A percentile compares a stretch with the other conserved stretches of the same genome.
These are phyloP conservation scores for Suillus alpinus DNA, from an alignment of 768 basidiomycete genomes.

Conservation along the genomic window DNA sequence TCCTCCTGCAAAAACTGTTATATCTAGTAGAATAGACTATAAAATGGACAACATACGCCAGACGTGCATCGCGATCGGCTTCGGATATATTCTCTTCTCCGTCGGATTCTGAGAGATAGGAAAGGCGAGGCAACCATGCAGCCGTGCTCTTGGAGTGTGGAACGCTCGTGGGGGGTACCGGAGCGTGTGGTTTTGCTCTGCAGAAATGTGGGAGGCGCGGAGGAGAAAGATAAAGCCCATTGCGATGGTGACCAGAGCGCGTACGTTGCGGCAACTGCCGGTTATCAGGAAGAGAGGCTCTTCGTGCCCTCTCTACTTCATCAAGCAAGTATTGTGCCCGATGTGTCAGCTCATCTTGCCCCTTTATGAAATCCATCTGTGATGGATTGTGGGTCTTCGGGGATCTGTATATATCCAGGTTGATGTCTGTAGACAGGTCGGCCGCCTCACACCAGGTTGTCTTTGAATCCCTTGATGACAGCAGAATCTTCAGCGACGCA, in stretches of 20 bases:
- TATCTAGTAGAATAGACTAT: not conserved
- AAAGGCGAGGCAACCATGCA: slow-evolving; percentile 19
- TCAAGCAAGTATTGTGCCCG: slow-evolving; percentile 57
- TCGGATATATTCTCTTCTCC: slow-evolving; percentile 61
- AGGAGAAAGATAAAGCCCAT: slow-evolving; percentile 50
- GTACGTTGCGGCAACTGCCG: not conserved
- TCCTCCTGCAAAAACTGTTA: slow-evolving; percentile 37
- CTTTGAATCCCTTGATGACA: slow-evolving; percentile 36
- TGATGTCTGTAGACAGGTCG: slow-evolving; percentile 47
- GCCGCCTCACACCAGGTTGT: slow-evolving; percentile 69
- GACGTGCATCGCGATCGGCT: slow-evolving; percentile 65
- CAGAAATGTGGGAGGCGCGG: slow-evolving; percentile 29
- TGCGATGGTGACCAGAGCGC: slow-evolving; percentile 33
- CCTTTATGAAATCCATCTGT: slow-evolving; percentile 65
- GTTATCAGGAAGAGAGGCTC: slow-evolving; percentile 1
- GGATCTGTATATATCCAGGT: slow-evolving; percentile 68
- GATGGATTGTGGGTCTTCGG: slow-evolving; percentile 48
- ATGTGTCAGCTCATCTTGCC: slow-evolving; percentile 69
- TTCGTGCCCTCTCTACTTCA: slow-evolving; percentile 21
- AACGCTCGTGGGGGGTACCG: slow-evolving; percentile 5
- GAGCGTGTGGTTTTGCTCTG: slow-evolving; percentile 9
- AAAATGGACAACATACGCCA: slow-evolving; percentile 50
- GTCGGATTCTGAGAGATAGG: slow-evolving; percentile 59
- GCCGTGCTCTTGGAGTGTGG: not conserved
- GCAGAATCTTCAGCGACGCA: slow-evolving; percentile 48